phyloP scores from a whole-genome alignment of 352 stramenopile genomes.

The Phytophthora niederhauseri region DNA sequence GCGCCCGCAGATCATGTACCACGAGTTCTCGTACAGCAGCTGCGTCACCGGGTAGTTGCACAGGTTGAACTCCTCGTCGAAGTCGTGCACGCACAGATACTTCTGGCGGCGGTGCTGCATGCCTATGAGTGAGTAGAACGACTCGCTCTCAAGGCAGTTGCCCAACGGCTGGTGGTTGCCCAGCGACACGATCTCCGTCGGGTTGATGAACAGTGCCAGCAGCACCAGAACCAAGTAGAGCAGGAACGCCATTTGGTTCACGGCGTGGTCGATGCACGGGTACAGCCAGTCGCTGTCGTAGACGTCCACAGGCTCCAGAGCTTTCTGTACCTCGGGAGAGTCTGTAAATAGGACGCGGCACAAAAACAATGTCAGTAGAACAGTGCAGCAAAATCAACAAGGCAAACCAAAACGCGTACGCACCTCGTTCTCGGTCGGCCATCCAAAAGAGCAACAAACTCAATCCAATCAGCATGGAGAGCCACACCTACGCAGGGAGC shows the following conservation, averaged over 20 bases:
- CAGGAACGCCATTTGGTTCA: slow-evolving; percentile 85
- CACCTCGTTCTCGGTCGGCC: slow-evolving; percentile 69
- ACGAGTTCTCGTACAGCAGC: slow-evolving; percentile 71
- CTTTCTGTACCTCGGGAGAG: slow-evolving; percentile 53
- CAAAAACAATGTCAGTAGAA: slow-evolving; percentile 2
- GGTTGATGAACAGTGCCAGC: slow-evolving; percentile 66
- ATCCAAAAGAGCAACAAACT: slow-evolving; percentile 73
- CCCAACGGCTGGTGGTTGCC: slow-evolving; percentile 77
- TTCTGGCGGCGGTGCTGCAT: slow-evolving; percentile 59
- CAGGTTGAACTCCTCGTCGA: slow-evolving; percentile 85
- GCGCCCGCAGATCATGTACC: slow-evolving; percentile 88
- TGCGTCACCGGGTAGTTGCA: slow-evolving; percentile 84
- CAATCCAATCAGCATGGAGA: slow-evolving; percentile 51
- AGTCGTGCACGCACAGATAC: slow-evolving; percentile 80
- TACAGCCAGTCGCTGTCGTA: slow-evolving; percentile 89
- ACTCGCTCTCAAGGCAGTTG: slow-evolving; percentile 67
- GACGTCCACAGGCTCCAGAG: slow-evolving; percentile 62
- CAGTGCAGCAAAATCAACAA: background rate
- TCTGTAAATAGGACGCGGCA: slow-evolving; percentile 34
- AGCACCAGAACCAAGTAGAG: slow-evolving; percentile 66
- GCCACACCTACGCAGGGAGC: slow-evolving; percentile 45
- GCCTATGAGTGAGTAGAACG: slow-evolving; percentile 65
- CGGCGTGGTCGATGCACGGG: slow-evolving; percentile 74
- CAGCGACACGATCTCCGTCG: slow-evolving; percentile 73
- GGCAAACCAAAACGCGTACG: background rate